These are phyloP conservation scores for Diaporthe humulicola DNA, from an alignment of 2,329 filamentous ascomycete genomes.

Conservation along the genomic window DNA sequence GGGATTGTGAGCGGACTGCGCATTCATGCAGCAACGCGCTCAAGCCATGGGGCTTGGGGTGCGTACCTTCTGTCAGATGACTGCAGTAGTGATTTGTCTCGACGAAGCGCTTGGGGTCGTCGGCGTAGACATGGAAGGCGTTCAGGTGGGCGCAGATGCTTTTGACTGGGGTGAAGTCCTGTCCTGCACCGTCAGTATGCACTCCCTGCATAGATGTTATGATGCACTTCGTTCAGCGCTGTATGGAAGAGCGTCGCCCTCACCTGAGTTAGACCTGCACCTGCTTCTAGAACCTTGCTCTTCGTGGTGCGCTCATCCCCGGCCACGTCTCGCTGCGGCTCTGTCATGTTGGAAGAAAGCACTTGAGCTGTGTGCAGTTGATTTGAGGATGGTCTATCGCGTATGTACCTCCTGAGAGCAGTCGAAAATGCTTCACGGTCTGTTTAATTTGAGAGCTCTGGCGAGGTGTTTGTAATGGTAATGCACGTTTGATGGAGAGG, in stretches of 20 bases:
- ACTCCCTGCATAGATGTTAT: neutral
- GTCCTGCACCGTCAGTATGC: slow-evolving; percentile 16
- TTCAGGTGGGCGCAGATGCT: slow-evolving; percentile 86
- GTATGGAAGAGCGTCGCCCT: neutral
- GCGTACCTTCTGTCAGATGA: slow-evolving; percentile 75
- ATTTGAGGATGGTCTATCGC: slow-evolving; percentile 39
- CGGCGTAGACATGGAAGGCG: slow-evolving; percentile 87
- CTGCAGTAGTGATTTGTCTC: slow-evolving; percentile 90
- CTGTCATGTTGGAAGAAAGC: slow-evolving; percentile 1
- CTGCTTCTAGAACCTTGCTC: slow-evolving; percentile 72
- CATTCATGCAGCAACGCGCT: no score
- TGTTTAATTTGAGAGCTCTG: neutral
- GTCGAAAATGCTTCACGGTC: neutral
- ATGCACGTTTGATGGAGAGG: neutral
- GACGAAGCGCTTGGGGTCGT: slow-evolving; percentile 76
- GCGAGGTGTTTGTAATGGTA: neutral
- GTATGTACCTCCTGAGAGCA: neutral
- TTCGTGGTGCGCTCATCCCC: slow-evolving; percentile 66
- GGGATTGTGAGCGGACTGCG: neutral
- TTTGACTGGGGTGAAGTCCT: slow-evolving; percentile 79
- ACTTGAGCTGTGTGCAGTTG: neutral
- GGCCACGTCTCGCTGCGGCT: slow-evolving; percentile 38
- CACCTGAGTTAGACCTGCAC: slow-evolving; percentile 71
- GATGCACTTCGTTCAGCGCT: neutral
- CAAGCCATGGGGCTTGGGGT: neutral